phyloP scores from a whole-genome alignment of 805 yeast genomes.

The Nakazawaea anatomiae region DNA sequence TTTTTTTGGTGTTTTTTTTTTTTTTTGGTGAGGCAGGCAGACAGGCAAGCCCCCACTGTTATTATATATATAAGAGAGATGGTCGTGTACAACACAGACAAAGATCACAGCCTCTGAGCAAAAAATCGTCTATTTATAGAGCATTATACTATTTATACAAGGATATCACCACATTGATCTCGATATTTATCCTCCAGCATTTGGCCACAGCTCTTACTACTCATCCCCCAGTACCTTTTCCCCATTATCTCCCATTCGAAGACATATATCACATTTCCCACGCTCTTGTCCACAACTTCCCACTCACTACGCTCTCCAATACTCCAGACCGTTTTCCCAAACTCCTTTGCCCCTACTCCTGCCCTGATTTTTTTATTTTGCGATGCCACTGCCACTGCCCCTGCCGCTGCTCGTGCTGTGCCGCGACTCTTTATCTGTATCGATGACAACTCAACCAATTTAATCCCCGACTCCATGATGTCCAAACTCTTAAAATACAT shows the following conservation, averaged over 20 bases:
- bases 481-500: neutral
- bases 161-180: neutral
- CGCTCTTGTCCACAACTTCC: neutral
- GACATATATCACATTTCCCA: neutral
- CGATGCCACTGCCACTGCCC: neutral
- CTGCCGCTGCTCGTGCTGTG: neutral
- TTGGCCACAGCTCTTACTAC: neutral
- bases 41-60: neutral
- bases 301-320: neutral
- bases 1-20: neutral
- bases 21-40: neutral
- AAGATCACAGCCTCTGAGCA: neutral
- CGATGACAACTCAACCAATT: neutral
- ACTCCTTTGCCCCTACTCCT: neutral
- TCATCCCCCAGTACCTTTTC: neutral
- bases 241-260: neutral
- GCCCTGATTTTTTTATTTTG: neutral
- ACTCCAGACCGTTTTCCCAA: neutral
- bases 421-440: neutral
- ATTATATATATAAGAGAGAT: no score
- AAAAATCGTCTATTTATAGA: neutral
- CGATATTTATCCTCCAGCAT: neutral
- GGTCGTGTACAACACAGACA: no score
- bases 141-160: neutral
- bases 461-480: neutral